Evolutionary conservation across 2,329 filamentous ascomycete species (phyloP).

Genomic region (Pseudogymnoascus sp.): DNA sequence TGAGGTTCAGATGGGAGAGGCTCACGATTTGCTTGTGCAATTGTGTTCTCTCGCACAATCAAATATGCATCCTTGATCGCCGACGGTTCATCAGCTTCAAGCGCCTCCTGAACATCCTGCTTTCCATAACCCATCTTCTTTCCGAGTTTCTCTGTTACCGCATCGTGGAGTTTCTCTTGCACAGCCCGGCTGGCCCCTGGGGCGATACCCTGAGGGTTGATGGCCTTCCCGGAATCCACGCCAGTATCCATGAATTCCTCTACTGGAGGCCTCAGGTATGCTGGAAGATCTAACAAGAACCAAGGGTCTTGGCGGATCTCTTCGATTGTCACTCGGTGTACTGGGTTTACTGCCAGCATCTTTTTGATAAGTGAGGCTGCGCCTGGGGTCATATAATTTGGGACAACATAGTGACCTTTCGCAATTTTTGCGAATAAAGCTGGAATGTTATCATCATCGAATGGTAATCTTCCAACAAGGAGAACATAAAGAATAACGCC

Average conservation of each 20-base stretch:
- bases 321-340: conserved; percentile 86
- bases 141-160: conserved; percentile 90
- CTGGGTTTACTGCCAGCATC: conserved; percentile 92
- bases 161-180: conserved; percentile 83
- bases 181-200: conserved; percentile 69
- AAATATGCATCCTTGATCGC: conserved; percentile 98
- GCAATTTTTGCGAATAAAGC: conserved; percentile 97
- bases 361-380: conserved; percentile 76
- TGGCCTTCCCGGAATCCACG: conserved; percentile 87
- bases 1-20: conserved; percentile 21
- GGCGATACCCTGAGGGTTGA: conserved; percentile 73
- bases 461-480: conserved; percentile 75
- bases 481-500: conserved; percentile 85
- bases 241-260: conserved; percentile 92
- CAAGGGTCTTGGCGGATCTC: conserved; percentile 91
- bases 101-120: conserved; percentile 87
- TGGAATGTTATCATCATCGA: conserved; percentile 97
- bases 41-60: conserved; percentile 96
- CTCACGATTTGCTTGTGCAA: conserved; percentile 80
- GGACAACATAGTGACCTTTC: conserved; percentile 85
- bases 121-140: conserved; percentile 97
- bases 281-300: conserved; percentile 80
- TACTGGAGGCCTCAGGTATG: conserved; percentile 77
- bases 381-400: conserved; percentile 80
- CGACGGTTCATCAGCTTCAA: conserved; percentile 86